Evolutionary conservation across 148 eudicot genomes (phyloP).

Genomic region (Persicaria tinctoria): DNA sequence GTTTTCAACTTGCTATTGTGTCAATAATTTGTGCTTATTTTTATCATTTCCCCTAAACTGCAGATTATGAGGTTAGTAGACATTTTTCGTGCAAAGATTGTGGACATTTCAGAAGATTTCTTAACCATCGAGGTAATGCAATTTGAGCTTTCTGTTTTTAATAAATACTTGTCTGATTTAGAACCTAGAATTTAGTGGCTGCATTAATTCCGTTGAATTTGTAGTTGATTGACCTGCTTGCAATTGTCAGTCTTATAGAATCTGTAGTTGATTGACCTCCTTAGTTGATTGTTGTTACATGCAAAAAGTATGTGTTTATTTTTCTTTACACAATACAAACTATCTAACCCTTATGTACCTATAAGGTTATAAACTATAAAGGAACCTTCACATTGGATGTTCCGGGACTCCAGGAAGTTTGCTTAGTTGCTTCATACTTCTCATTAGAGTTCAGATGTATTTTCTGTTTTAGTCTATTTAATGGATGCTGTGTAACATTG

Average conservation of each 20-base stretch:
- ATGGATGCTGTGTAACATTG: too few relatives aligned
- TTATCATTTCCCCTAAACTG: constrained; percentile 8
- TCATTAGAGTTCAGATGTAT: too few relatives aligned
- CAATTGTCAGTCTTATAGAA: constrained; percentile 4
- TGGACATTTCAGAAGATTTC: constrained; percentile 50
- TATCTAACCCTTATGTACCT: neutral
- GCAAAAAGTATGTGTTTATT: neutral
- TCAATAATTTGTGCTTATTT: neutral
- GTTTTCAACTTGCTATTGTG: neutral
- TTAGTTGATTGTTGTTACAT: neutral
- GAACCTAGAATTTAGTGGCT: neutral
- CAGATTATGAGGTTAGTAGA: constrained; percentile 68
- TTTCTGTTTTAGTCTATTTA: too few relatives aligned
- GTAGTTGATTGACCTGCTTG: neutral
- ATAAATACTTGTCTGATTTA: neutral
- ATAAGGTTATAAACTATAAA: neutral
- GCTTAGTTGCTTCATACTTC: too few relatives aligned
- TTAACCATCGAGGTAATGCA: constrained; percentile 54
- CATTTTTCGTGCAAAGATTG: constrained; percentile 60
- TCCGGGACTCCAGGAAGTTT: too few relatives aligned
- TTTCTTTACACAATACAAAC: neutral
- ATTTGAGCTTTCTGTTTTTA: neutral
- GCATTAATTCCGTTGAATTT: neutral
- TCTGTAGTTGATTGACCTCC: neutral
- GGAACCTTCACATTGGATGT: too few relatives aligned